Evolutionary conservation across 2,329 filamentous ascomycete species (phyloP).

Genomic region (Chaetomiaceae sp.): DNA sequence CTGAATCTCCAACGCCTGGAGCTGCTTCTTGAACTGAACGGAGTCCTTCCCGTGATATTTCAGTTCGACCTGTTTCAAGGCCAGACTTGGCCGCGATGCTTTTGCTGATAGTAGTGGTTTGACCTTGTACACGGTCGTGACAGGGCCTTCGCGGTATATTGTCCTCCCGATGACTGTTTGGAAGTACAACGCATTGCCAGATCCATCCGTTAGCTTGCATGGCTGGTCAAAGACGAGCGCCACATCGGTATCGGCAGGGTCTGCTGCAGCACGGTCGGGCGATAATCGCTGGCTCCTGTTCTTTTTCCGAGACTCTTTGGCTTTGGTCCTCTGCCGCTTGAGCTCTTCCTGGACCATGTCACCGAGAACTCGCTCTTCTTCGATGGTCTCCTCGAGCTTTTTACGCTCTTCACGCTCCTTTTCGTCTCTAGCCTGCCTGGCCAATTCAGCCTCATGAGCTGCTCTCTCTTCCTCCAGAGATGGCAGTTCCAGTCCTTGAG

Average conservation of each 20-base stretch:
- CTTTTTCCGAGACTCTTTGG: conserved; percentile 60
- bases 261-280: conserved; percentile 33
- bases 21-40: conserved; percentile 66
- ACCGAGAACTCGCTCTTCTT: conserved; percentile 67
- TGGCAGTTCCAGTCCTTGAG: conserved; percentile 70
- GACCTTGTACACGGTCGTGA: conserved; percentile 68
- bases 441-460: conserved; percentile 70
- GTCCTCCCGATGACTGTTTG: conserved; percentile 66
- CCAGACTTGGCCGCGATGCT: conserved; percentile 58
- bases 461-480: conserved; percentile 87
- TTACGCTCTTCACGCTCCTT: conserved; percentile 50
- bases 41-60: conserved; percentile 53
- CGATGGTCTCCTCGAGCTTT: conserved; percentile 53
- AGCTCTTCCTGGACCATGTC: conserved; percentile 71
- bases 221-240: conserved; percentile 62
- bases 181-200: conserved; percentile 63
- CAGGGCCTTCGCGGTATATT: conserved; percentile 59
- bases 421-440: conserved; percentile 55
- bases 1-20: conserved; percentile 71
- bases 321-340: conserved; percentile 60
- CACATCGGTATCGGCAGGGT: conserved; percentile 31
- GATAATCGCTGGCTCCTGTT: conserved; percentile 46
- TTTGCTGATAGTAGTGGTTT: conserved; percentile 59
- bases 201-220: conserved; percentile 58
- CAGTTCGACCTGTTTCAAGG: conserved; percentile 67